phyloP scores from a whole-genome alignment of 73 alveolate genomes.

The Stentor roeselii region DNA sequence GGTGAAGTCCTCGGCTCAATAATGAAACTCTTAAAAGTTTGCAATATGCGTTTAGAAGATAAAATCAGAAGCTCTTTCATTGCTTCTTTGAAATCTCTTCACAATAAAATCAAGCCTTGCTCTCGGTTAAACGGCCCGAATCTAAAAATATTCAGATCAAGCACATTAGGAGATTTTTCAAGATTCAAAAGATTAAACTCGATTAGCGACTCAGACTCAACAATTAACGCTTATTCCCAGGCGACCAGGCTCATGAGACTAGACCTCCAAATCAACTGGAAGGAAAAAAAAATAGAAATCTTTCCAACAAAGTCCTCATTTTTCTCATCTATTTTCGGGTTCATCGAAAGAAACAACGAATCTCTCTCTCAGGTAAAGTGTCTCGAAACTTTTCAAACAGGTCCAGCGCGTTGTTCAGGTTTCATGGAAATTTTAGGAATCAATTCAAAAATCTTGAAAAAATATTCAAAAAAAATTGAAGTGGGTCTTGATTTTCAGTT shows the following conservation, averaged over 20 bases:
- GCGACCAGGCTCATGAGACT: neutral
- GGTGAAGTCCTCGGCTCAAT: slow-evolving; percentile 32
- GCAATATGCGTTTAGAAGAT: slow-evolving; percentile 45
- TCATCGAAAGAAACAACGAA: no score
- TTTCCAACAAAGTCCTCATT: neutral
- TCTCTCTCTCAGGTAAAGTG: neutral
- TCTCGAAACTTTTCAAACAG: neutral
- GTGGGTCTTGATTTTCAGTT: neutral
- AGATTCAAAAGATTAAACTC: no score
- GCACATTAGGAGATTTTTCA: no score
- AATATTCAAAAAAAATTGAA: neutral
- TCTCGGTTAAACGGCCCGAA: no score
- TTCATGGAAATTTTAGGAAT: neutral
- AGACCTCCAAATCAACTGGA: neutral
- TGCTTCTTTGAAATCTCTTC: neutral
- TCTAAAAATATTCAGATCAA: no score
- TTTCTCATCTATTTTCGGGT: neutral
- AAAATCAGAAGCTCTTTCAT: slow-evolving; percentile 36
- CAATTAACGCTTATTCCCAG: no score
- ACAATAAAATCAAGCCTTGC: no score
- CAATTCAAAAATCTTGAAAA: neutral
- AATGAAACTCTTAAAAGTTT: slow-evolving; percentile 29
- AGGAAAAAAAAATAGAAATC: neutral
- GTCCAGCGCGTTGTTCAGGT: neutral
- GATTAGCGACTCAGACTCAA: no score